Conservation (phyloP, 2,329 filamentous ascomycete species). For the Beauveria bassiana region DNA sequence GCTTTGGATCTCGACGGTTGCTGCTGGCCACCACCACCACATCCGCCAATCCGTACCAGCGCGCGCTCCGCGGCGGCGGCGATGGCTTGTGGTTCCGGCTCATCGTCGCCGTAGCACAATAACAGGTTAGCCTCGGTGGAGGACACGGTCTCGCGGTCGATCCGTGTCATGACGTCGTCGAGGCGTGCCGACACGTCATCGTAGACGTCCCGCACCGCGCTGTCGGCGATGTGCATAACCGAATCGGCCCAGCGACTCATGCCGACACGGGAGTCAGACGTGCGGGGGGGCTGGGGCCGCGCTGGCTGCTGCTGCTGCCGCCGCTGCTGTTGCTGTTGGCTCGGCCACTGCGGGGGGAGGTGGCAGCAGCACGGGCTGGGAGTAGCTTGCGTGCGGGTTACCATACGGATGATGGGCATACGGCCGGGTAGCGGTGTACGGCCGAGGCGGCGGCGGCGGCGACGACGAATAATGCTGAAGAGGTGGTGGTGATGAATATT, state of each 20-base stretch:
- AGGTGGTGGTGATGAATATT: background rate
- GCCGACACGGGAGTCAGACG: slow-evolving; percentile 3
- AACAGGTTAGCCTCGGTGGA: slow-evolving; percentile 50
- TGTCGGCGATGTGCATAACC: slow-evolving; percentile 34
- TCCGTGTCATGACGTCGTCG: slow-evolving; percentile 61
- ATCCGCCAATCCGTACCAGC: no score
- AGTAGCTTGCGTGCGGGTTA: background rate
- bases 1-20: slow-evolving; percentile 13
- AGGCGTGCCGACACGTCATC: slow-evolving; percentile 43
- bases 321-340: background rate
- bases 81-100: background rate
- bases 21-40: slow-evolving; percentile 15
- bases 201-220: slow-evolving; percentile 29
- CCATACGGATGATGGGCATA: background rate
- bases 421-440: background rate
- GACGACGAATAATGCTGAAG: background rate
- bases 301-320: background rate
- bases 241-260: slow-evolving; percentile 32
- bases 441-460: background rate
- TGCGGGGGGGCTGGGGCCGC: slow-evolving; percentile 14
- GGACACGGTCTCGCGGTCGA: slow-evolving; percentile 53
- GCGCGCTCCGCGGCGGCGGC: no score
- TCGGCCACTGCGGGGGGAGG: background rate
- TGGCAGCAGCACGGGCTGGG: background rate
- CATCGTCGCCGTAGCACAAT: slow-evolving; percentile 22